A percentile compares a stretch with the other conserved stretches of the same genome.
Conservation (phyloP, 306 rosid genomes). For the Abrus precatorius region DNA sequence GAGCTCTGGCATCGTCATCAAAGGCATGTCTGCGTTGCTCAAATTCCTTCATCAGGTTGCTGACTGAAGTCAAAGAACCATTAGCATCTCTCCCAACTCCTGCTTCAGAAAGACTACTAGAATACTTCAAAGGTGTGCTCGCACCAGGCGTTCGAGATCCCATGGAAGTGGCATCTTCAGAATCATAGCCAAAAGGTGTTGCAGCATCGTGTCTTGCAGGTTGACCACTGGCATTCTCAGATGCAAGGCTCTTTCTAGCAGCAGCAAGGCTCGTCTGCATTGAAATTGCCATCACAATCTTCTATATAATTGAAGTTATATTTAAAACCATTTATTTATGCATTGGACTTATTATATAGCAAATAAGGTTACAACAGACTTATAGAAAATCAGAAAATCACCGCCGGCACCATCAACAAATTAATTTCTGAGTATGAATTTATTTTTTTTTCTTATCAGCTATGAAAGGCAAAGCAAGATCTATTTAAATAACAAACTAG, state of each 20-base stretch:
- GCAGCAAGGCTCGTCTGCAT: slow-evolving; percentile 90
- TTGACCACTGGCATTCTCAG: slow-evolving; percentile 60
- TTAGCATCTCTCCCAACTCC: slow-evolving; percentile 64
- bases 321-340: slow-evolving; percentile 11
- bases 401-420: not conserved
- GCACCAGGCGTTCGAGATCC: slow-evolving; percentile 84
- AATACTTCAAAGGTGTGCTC: slow-evolving; percentile 74
- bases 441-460: not conserved
- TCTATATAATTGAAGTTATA: slow-evolving; percentile 20
- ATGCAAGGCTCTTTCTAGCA: slow-evolving; percentile 82
- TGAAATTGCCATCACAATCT: slow-evolving; percentile 47
- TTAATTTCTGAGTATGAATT: not conserved
- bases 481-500: slow-evolving; percentile 15
- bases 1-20: slow-evolving; percentile 75
- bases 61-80: slow-evolving; percentile 58
- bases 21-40: slow-evolving; percentile 75
- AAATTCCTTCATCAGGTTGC: slow-evolving; percentile 74
- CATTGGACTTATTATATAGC: not conserved
- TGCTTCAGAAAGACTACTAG: slow-evolving; percentile 53
- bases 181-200: slow-evolving; percentile 65
- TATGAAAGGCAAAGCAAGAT: not conserved
- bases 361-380: not conserved
- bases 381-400: not conserved
- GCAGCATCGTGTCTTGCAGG: slow-evolving; percentile 56
- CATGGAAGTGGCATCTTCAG: slow-evolving; percentile 76